Conservation (phyloP, 768 basidiomycete genomes). For the Gloeophyllum trabeum region DNA sequence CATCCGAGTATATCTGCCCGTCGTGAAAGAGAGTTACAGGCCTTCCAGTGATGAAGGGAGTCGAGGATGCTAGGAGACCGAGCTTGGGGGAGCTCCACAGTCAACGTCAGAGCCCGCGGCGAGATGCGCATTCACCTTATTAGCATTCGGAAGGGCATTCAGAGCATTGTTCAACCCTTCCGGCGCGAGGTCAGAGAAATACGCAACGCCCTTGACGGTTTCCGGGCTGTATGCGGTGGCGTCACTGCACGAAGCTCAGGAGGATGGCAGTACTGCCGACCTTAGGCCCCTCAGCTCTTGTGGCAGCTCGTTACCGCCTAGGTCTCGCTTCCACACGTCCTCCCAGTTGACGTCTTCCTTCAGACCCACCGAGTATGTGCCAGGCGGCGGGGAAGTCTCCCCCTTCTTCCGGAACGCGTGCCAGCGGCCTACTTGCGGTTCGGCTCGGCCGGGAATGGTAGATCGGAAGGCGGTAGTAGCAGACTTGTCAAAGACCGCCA, state of each 20-base stretch:
- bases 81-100: conserved; percentile 26
- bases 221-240: conserved; percentile 9
- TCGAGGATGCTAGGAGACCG: conserved; percentile 61
- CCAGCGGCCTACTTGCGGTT: conserved; percentile 63
- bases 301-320: conserved; percentile 20
- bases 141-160: conserved; percentile 27
- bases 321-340: conserved; percentile 31
- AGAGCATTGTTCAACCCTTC: conserved; percentile 43
- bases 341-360: conserved; percentile 33
- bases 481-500: conserved; percentile 39
- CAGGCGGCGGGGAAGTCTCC: conserved; percentile 5
- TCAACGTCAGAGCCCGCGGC: background rate
- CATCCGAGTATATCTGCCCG: conserved; percentile 39
- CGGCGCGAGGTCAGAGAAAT: conserved; percentile 45
- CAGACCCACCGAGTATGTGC: conserved; percentile 1
- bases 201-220: conserved; percentile 27
- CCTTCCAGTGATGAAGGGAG: conserved; percentile 70
- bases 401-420: conserved; percentile 41
- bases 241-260: background rate
- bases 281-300: conserved; percentile 23
- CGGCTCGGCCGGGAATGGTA: conserved; percentile 43
- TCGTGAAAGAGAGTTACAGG: conserved; percentile 61
- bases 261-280: conserved; percentile 21
- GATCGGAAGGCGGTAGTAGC: conserved; percentile 46
- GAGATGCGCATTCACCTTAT: conserved; percentile 29